Conservation (phyloP, 1,284 basidiomycete genomes). For the Fistulinella staudtii region DNA sequence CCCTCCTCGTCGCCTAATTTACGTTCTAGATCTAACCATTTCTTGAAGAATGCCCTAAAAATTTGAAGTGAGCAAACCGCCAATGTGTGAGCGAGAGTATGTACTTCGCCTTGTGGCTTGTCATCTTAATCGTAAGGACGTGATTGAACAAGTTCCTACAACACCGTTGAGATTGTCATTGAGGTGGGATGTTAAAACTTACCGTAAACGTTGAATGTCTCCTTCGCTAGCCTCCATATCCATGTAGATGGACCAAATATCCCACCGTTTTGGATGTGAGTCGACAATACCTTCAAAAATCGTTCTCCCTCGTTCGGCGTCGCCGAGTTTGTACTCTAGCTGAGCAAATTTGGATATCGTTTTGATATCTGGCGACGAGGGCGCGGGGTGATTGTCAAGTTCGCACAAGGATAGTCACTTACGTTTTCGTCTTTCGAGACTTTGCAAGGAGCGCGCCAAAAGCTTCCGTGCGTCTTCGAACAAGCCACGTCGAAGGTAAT, state of each 20-base stretch:
- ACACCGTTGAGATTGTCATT: constrained; percentile 8
- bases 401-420: constrained; percentile 31
- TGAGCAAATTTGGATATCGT: constrained; percentile 94
- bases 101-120: constrained; percentile 91
- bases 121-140: constrained; percentile 80
- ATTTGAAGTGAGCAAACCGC: constrained; percentile 11
- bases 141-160: constrained; percentile 80
- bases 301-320: constrained; percentile 91
- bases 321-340: constrained; percentile 92
- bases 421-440: constrained; percentile 95
- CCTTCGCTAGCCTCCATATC: constrained; percentile 86
- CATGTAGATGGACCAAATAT: constrained; percentile 96
- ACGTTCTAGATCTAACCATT: constrained; percentile 91
- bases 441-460: constrained; percentile 86
- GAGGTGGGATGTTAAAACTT: constrained; percentile 18
- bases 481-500: constrained; percentile 68
- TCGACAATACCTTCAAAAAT: constrained; percentile 97
- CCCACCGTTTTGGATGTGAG: constrained; percentile 90
- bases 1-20: constrained; percentile 86
- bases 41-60: constrained; percentile 87
- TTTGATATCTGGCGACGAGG: constrained; percentile 87
- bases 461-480: constrained; percentile 82
- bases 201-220: constrained; percentile 77
- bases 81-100: constrained; percentile 16
- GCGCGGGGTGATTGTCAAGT: constrained; percentile 3